These are phyloP conservation scores for Podaxis carcinomalis DNA, from an alignment of 768 basidiomycete species.

Conservation along the genomic window DNA sequence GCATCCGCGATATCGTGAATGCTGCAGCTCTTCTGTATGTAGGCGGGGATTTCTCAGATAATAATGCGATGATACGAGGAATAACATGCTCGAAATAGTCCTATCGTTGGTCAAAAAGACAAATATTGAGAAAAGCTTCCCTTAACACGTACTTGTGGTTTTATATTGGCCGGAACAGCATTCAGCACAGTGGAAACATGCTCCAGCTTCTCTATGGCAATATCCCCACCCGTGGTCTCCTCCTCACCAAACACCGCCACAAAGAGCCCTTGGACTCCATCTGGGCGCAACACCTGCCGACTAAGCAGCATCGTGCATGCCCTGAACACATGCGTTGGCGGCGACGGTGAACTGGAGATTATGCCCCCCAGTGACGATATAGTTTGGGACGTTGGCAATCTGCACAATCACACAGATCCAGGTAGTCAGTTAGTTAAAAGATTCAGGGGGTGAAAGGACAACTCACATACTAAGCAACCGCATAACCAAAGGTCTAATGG, in stretches of 20 bases:
- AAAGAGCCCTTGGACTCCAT: constrained; percentile 67
- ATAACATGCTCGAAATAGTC: constrained; percentile 55
- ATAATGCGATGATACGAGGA: constrained; percentile 49
- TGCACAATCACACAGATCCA: constrained; percentile 20
- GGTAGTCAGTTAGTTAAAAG: constrained; percentile 16
- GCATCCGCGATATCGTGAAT: constrained; percentile 64
- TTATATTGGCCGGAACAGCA: constrained; percentile 54
- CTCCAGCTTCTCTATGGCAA: constrained; percentile 66
- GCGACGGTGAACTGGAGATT: constrained; percentile 40
- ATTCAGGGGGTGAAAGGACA: constrained; percentile 9
- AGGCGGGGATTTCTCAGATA: constrained; percentile 38
- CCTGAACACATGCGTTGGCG: constrained; percentile 50
- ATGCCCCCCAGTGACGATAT: constrained; percentile 62
- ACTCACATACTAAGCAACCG: constrained; percentile 63
- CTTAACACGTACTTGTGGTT: constrained; percentile 43
- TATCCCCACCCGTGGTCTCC: constrained; percentile 43
- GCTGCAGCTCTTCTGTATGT: constrained; percentile 59
- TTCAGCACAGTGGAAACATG: constrained; percentile 62
- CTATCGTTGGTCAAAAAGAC: constrained; percentile 30
- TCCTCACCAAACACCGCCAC: constrained; percentile 66
- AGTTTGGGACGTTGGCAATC: constrained; percentile 61
- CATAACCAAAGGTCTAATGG: constrained; percentile 46
- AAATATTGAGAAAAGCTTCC: background rate
- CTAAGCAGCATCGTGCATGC: constrained; percentile 62
- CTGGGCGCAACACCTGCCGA: constrained; percentile 63